These are phyloP conservation scores for Penicillium sp. DNA, from an alignment of 2,329 filamentous ascomycete species.

Conservation along the genomic window DNA sequence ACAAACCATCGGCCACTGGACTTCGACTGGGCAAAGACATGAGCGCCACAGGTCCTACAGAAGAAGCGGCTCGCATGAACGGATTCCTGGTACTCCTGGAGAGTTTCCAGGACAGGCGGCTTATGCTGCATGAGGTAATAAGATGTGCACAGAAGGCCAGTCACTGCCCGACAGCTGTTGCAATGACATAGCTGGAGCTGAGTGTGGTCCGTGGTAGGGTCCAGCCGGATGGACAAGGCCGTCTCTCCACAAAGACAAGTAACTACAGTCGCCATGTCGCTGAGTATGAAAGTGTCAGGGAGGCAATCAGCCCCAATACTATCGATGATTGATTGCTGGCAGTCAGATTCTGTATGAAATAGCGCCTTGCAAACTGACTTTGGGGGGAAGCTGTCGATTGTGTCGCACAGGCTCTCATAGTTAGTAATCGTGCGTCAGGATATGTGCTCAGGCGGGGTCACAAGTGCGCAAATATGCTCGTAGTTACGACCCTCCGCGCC, in stretches of 20 bases:
- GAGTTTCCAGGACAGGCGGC: constrained; percentile 38
- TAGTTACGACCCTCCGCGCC: neutral
- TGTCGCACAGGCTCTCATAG: neutral
- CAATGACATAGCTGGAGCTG: constrained; percentile 56
- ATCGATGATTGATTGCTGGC: neutral
- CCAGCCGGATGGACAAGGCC: constrained; percentile 31
- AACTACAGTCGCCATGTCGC: constrained; percentile 25
- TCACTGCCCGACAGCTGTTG: constrained; percentile 53
- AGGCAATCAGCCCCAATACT: neutral
- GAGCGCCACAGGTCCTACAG: constrained; percentile 56
- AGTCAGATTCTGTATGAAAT: neutral
- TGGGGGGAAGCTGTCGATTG: neutral
- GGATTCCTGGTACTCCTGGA: constrained; percentile 52
- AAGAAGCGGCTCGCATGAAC: constrained; percentile 51
- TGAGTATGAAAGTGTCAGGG: neutral
- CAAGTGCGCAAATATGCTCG: constrained; percentile 35
- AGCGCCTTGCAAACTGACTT: neutral
- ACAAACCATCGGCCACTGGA: constrained; percentile 35
- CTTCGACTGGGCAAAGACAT: constrained; percentile 40
- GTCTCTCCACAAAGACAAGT: constrained; percentile 37
- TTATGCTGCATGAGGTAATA: constrained; percentile 46
- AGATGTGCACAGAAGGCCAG: constrained; percentile 53
- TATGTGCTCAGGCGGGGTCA: constrained; percentile 30
- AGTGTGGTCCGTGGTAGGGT: constrained; percentile 24
- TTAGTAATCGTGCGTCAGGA: constrained; percentile 18